Evolutionary conservation across 495 filamentous ascomycete genomes (phyloP), one percentile per base, ranked within the genome.

Genomic region (Aspergillus ellipticus): DNA sequence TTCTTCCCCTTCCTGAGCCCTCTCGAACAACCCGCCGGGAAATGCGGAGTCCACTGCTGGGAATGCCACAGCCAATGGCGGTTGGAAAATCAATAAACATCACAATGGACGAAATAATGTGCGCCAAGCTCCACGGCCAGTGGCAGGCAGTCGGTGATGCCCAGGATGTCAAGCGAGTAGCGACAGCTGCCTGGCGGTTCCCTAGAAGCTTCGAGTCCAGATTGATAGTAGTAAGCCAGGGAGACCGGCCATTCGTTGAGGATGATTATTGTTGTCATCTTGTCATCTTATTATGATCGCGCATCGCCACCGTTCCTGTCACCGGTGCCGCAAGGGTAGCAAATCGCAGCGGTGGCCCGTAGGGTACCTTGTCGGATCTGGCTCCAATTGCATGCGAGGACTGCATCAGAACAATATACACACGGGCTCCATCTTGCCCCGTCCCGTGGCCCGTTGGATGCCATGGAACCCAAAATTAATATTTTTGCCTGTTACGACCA

Each of bases 381-480:
- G n/a, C n/a, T 39, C 13, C 35, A 29, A 45, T 53, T n/a, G 33
- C 35, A 28, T 19, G 6, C 21, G 42, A 35, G 48, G 28, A 45
- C 48, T 56, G 54, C 54, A 51, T 51, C 54, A 55, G 46, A 60
- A 50, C 42, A 39, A 55, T 42, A 49, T 55, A 42, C 50, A 31
- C 42, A 22, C 37, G 39, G 51, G 57, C 52, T 59, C 57, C 51
- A 59, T 59, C 39, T 28, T 9, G 42, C 51, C 51, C 46, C 46
- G 33, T 55, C 57, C 52, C 57, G 57, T 51, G 35, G 26, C 51
- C 55, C 48, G 42, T 37, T 51, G 31, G 31, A 57, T 31, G 55
- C 26, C 47, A 59, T 55, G 51, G 56, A 59, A 49, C 51, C 50
- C 37, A 58, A 58, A 49, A 53, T 37, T 54, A 58, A 53, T 58